A percentile compares a stretch with the other conserved stretches of the same genome.
phyloP scores from a whole-genome alignment of 2,329 filamentous ascomycete genomes.

The Colletotrichum scovillei region DNA sequence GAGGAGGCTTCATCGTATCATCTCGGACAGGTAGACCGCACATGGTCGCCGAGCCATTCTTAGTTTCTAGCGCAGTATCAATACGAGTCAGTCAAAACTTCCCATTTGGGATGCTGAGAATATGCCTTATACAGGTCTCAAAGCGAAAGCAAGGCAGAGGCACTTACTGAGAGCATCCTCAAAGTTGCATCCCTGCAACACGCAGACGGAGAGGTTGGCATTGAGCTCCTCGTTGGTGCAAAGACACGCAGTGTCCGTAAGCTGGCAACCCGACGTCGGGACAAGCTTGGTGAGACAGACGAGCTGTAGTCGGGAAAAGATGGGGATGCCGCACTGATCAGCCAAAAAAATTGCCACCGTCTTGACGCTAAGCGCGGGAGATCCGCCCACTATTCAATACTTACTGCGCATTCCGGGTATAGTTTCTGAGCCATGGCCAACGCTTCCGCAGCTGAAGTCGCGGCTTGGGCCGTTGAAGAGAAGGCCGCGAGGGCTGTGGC shows the following conservation, averaged over 20 bases:
- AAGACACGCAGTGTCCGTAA: conserved; percentile 36
- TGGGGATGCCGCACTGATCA: neutral
- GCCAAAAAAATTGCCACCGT: neutral
- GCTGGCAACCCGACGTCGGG: conserved; percentile 23
- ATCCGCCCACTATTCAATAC: conserved; percentile 10
- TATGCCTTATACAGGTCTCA: too few relatives aligned
- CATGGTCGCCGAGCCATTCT: too few relatives aligned
- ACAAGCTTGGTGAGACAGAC: conserved; percentile 33
- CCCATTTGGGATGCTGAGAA: too few relatives aligned
- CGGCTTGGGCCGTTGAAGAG: neutral
- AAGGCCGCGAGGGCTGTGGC: neutral
- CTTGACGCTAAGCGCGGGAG: conserved; percentile 11
- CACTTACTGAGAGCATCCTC: too few relatives aligned
- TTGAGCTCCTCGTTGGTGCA: conserved; percentile 39
- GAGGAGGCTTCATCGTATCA: too few relatives aligned
- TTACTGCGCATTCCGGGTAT: conserved; percentile 36
- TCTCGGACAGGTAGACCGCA: too few relatives aligned
- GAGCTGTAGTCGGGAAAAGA: conserved; percentile 31
- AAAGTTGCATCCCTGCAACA: neutral
- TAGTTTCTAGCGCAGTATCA: too few relatives aligned
- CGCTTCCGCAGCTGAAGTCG: conserved; percentile 4
- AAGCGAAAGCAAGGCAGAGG: too few relatives aligned
- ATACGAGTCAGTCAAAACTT: too few relatives aligned
- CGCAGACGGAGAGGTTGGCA: conserved; percentile 34
- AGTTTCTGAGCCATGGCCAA: conserved; percentile 24